Evolutionary conservation across 2,329 filamentous ascomycete species (phyloP), one percentile per base, ranked within the genome.

Genomic region (Curvularia hawaiiensis): DNA sequence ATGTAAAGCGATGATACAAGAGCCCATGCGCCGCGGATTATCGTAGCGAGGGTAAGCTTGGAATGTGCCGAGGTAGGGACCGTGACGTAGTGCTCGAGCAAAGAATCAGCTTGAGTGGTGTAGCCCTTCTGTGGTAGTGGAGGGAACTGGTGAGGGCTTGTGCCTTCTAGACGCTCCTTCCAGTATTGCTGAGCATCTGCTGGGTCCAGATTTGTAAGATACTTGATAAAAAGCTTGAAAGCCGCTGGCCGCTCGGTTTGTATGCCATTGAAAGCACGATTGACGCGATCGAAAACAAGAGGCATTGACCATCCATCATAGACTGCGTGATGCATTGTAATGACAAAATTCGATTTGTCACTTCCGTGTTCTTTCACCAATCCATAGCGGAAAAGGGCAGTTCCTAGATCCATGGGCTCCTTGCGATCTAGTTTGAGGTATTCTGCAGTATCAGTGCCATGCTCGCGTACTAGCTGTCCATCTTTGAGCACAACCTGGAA

Each of bases 11-110:
- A 81, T 0, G 87, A 74, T 0, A 87, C 77, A 20, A 88, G 74
- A 0, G 80, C 83, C 85, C 85, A 88, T 0, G 85, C 84, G n/a
- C 85, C 79, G 24, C 83, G 81, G 4, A 88, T 75, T 3, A 87
- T 75, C 0, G 83, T 80, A 0, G 82, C 79, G 0, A 82, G 71
- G 0, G 80, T 80, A 3, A 84, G 75, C 41, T 79, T 81, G 2
- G 67, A 72, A 50, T 72, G 63, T 1, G 67, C 63, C 18, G 70
- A 64, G 12, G 68, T 70, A 1, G 70, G 67, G 2, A 74, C 73
- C 8, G 59, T 75, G 44, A 76, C 75, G 45, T 85, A 85, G 9
- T 79, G 75, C 10, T 80, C 77, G 2, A 85, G 73, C 1, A 85
- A 71, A 1, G 82, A 84, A 65, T 85, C 81, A 6, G 83, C 78